Conservation (phyloP, 352 stramenopile genomes). For the Globisporangium yorkense region DNA sequence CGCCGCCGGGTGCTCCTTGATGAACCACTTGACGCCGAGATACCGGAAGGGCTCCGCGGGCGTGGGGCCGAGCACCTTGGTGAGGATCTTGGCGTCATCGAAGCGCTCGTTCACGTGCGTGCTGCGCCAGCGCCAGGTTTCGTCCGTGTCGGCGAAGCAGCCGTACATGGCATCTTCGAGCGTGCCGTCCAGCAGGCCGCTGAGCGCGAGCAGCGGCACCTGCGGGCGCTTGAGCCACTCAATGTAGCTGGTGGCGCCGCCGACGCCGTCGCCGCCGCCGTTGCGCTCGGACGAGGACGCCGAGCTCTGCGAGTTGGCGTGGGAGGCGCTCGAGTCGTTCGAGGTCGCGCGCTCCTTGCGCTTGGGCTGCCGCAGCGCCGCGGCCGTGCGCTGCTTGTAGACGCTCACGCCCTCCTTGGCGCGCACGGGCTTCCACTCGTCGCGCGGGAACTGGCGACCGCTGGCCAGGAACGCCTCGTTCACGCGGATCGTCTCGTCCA, state of each 20-base stretch:
- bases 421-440: slow-evolving; percentile 11
- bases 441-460: slow-evolving; percentile 1
- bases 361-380: not conserved
- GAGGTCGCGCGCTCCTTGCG: not conserved
- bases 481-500: slow-evolving; percentile 13
- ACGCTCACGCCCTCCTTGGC: slow-evolving; percentile 11
- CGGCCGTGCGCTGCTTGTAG: slow-evolving; percentile 12
- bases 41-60: slow-evolving; percentile 19
- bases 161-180: slow-evolving; percentile 17
- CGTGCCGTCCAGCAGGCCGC: slow-evolving; percentile 11
- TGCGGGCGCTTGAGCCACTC: slow-evolving; percentile 11
- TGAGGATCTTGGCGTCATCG: slow-evolving; percentile 3
- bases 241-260: slow-evolving; percentile 5
- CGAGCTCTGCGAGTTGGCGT: not conserved
- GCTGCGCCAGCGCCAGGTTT: slow-evolving; percentile 11
- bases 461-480: slow-evolving; percentile 9
- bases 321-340: not conserved
- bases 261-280: not conserved
- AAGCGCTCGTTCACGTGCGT: slow-evolving; percentile 10
- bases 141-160: slow-evolving; percentile 13
- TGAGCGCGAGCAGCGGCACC: slow-evolving; percentile 11
- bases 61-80: slow-evolving; percentile 5
- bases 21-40: slow-evolving; percentile 21
- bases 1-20: slow-evolving; percentile 7
- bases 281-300: slow-evolving; percentile 8